phyloP scores from a whole-genome alignment of 192 early-diverging fungal genomes.

The Martensiomyces pterosporus region DNA sequence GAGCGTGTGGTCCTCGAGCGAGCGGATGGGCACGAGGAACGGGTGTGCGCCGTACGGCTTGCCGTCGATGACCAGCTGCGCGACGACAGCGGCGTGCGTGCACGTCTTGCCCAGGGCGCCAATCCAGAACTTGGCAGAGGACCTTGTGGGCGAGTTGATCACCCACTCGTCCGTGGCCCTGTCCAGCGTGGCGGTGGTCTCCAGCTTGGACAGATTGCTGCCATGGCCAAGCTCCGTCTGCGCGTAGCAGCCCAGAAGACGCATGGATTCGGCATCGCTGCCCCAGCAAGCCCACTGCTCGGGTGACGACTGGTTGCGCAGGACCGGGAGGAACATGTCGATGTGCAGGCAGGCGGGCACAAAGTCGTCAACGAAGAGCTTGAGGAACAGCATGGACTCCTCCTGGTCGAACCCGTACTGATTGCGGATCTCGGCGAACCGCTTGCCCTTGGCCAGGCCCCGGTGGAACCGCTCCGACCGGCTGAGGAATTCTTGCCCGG shows the following conservation, averaged over 20 bases:
- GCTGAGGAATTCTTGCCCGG: slow-evolving; percentile 60
- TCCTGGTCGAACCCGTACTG: slow-evolving; percentile 58
- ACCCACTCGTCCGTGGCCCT: slow-evolving; percentile 68
- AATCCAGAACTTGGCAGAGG: slow-evolving; percentile 84
- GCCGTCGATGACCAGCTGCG: slow-evolving; percentile 66
- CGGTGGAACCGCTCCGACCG: slow-evolving; percentile 61
- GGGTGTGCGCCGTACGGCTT: slow-evolving; percentile 67
- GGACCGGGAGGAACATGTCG: slow-evolving; percentile 68
- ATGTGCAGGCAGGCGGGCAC: slow-evolving; percentile 77
- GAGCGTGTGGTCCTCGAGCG: slow-evolving; percentile 57
- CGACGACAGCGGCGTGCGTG: slow-evolving; percentile 65
- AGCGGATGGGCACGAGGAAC: slow-evolving; percentile 73
- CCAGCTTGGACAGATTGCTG: slow-evolving; percentile 70
- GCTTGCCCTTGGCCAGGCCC: slow-evolving; percentile 64
- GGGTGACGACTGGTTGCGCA: slow-evolving; percentile 65
- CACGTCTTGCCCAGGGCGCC: slow-evolving; percentile 75
- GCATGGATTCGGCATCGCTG: slow-evolving; percentile 60
- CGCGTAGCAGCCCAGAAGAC: slow-evolving; percentile 69
- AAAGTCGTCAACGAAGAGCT: slow-evolving; percentile 66
- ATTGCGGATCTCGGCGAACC: slow-evolving; percentile 56
- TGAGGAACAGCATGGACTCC: slow-evolving; percentile 60
- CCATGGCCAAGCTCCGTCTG: slow-evolving; percentile 79
- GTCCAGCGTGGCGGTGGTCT: slow-evolving; percentile 81
- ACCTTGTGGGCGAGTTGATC: slow-evolving; percentile 60
- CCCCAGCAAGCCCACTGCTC: slow-evolving; percentile 71